These are phyloP conservation scores for Miscanthus lutarioriparius DNA, from an alignment of 176 grass and related monocot species.

Conservation along the genomic window DNA sequence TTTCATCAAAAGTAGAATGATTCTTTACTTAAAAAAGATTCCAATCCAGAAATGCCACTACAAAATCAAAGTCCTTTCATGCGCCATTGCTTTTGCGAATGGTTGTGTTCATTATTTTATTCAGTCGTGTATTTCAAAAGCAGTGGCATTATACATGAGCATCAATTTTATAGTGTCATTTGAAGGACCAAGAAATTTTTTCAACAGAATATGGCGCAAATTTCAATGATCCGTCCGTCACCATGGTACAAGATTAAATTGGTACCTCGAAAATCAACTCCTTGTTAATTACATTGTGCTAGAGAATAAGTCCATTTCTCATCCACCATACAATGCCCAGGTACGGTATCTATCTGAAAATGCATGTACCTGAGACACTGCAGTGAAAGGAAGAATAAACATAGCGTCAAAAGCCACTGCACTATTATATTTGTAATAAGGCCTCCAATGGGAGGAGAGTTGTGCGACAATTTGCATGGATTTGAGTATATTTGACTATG, in stretches of 20 bases:
- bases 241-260: background rate
- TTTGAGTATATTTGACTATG: conserved; percentile 44
- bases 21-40: background rate
- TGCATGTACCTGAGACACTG: background rate
- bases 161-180: background rate
- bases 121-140: background rate
- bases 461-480: background rate
- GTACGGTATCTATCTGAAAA: background rate
- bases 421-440: background rate
- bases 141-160: background rate
- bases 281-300: background rate
- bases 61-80: background rate
- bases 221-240: background rate
- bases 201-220: background rate
- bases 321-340: background rate
- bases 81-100: background rate
- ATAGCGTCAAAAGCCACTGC: background rate
- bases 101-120: background rate
- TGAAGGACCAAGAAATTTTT: background rate
- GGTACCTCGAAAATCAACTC: background rate
- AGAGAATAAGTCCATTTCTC: background rate
- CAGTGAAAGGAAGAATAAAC: conserved; percentile 34
- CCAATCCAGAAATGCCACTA: background rate
- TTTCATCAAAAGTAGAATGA: background rate
- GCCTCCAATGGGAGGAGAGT: background rate